Evolutionary conservation across 495 filamentous ascomycete genomes (phyloP).

Genomic region (Xylaria curta): DNA sequence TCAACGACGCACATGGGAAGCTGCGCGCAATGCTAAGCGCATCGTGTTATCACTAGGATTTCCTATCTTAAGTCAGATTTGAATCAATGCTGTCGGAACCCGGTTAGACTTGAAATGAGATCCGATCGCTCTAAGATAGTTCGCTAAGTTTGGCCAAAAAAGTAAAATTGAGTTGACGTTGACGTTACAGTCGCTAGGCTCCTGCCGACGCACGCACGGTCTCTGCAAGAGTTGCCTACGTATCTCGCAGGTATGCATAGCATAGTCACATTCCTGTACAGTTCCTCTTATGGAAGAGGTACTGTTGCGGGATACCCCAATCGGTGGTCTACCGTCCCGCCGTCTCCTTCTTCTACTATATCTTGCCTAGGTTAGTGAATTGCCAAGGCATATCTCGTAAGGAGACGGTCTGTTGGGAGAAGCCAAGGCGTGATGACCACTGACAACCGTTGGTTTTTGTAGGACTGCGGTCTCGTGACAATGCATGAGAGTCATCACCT

Average conservation of each 20-base stretch:
- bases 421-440: conserved; percentile 4
- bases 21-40: not conserved
- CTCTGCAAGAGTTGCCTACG: conserved; percentile 20
- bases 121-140: not conserved
- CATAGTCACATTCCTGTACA: conserved; percentile 17
- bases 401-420: conserved; percentile 9
- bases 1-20: not conserved
- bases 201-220: conserved; percentile 24
- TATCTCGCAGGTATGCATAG: conserved; percentile 23
- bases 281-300: conserved; percentile 12
- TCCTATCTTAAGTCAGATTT: not conserved
- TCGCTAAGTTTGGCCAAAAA: conserved; percentile 15
- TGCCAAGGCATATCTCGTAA: conserved; percentile 11
- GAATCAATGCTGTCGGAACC: not conserved
- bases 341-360: conserved; percentile 1
- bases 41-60: not conserved
- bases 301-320: conserved; percentile 20
- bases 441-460: not conserved
- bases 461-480: conserved; percentile 10
- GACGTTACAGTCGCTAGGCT: conserved; percentile 25
- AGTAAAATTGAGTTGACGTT: not conserved
- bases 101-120: not conserved
- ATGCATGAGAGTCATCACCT: not conserved
- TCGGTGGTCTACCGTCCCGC: conserved; percentile 7
- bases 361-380: not conserved